phyloP scores from a whole-genome alignment of 2,329 filamentous ascomycete species.

The Fusarium sulawesiense region DNA sequence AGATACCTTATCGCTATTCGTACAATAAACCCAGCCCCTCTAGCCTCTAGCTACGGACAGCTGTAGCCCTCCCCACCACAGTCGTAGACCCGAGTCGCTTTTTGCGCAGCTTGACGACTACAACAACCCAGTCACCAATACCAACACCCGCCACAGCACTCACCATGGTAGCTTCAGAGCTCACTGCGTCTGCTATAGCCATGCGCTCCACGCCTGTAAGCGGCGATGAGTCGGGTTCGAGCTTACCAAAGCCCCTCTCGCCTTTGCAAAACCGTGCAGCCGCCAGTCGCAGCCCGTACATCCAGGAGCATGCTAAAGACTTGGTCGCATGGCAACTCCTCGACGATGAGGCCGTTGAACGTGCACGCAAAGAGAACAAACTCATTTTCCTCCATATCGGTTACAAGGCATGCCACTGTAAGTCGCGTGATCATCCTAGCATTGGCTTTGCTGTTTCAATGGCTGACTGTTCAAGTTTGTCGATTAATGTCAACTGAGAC shows the following conservation, averaged over 20 bases:
- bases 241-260: constrained; percentile 38
- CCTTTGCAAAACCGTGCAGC: constrained; percentile 52
- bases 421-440: constrained; percentile 50
- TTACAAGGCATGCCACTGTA: constrained; percentile 95
- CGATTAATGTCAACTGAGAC: constrained; percentile 94
- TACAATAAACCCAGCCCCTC: constrained; percentile 1
- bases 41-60: constrained; percentile 2
- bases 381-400: constrained; percentile 94
- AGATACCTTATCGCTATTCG: constrained; percentile 20
- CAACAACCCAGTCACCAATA: background rate
- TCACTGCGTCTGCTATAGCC: constrained; percentile 52
- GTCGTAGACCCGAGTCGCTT: constrained; percentile 15
- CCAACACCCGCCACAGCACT: background rate
- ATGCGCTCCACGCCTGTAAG: constrained; percentile 47
- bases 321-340: constrained; percentile 93
- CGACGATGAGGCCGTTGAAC: constrained; percentile 78
- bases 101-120: constrained; percentile 12
- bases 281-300: constrained; percentile 63
- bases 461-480: constrained; percentile 66
- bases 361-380: constrained; percentile 85
- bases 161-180: constrained; percentile 54
- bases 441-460: background rate
- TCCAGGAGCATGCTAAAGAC: constrained; percentile 81
- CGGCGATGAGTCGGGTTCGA: constrained; percentile 31
- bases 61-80: constrained; percentile 18